Conservation (phyloP, 2,329 filamentous ascomycete species). For the Rhinocladiella similis region DNA sequence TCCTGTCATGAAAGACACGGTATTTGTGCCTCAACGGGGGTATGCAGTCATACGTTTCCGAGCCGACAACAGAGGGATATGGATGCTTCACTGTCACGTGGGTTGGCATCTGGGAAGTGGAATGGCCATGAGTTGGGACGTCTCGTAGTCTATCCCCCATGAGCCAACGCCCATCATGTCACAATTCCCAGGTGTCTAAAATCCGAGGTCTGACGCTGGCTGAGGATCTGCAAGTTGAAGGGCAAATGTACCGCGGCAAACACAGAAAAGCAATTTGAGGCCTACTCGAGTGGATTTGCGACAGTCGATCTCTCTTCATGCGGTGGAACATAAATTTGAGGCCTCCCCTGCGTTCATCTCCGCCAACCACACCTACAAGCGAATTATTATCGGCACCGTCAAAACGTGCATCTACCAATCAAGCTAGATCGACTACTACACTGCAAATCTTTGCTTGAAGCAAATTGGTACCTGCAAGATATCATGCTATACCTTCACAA, state of each 20-base stretch:
- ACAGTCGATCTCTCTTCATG: too few relatives aligned
- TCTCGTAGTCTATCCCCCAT: background rate
- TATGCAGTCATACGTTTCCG: constrained; percentile 34
- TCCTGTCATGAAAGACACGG: constrained; percentile 10
- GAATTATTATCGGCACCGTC: constrained; percentile 1
- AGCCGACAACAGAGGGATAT: constrained; percentile 38
- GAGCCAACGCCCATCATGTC: background rate
- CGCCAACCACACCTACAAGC: background rate
- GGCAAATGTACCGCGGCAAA: too few relatives aligned
- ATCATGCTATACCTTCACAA: background rate
- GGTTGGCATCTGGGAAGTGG: constrained; percentile 39
- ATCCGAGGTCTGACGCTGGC: too few relatives aligned
- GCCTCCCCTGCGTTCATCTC: constrained; percentile 1
- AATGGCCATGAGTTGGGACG: constrained; percentile 49
- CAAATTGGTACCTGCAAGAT: background rate
- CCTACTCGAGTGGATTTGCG: too few relatives aligned
- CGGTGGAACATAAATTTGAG: too few relatives aligned
- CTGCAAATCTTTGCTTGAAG: background rate
- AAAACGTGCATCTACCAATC: constrained; percentile 2
- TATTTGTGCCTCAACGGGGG: constrained; percentile 14
- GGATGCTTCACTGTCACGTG: constrained; percentile 40
- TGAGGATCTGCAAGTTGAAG: too few relatives aligned
- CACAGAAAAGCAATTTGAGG: background rate
- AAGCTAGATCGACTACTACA: background rate
- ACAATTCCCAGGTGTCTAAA: too few relatives aligned